These are phyloP conservation scores for Phytophthora pisi DNA, from an alignment of 352 stramenopile genomes.

Conservation along the genomic window DNA sequence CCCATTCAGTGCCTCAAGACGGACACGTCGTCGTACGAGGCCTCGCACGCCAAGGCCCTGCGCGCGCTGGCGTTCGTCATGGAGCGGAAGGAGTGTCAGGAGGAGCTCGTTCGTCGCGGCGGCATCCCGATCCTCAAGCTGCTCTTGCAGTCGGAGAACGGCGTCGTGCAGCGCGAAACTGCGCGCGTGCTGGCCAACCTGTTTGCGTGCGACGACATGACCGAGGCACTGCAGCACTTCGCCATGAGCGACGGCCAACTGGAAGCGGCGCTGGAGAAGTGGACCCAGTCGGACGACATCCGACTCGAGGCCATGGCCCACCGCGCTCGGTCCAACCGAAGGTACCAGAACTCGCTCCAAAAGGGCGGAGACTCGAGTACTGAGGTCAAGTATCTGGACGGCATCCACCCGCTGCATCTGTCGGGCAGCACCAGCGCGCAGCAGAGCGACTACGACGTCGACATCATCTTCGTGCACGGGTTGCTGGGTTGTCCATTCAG, in stretches of 20 bases:
- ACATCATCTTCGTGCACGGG: constrained; percentile 86
- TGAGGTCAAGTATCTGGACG: constrained; percentile 69
- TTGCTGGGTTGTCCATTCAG: constrained; percentile 79
- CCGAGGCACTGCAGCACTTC: constrained; percentile 41
- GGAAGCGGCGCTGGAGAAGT: constrained; percentile 45
- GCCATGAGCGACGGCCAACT: constrained; percentile 45
- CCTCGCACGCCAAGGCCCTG: constrained; percentile 64
- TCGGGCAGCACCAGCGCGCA: constrained; percentile 29
- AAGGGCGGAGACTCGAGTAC: constrained; percentile 9
- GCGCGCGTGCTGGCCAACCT: constrained; percentile 72
- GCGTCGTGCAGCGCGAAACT: constrained; percentile 59
- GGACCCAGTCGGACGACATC: constrained; percentile 52
- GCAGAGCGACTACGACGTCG: constrained; percentile 60
- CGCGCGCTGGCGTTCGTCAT: constrained; percentile 68
- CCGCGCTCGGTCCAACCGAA: constrained; percentile 58
- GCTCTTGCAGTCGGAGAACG: constrained; percentile 48
- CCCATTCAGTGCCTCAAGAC: constrained; percentile 47
- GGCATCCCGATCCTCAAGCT: constrained; percentile 64
- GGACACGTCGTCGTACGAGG: constrained; percentile 38
- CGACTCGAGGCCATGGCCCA: constrained; percentile 59
- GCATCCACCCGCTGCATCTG: constrained; percentile 72
- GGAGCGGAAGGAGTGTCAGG: constrained; percentile 58
- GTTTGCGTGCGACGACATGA: constrained; percentile 60
- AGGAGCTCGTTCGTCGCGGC: constrained; percentile 54
- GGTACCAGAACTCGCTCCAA: constrained; percentile 46